phyloP scores from a whole-genome alignment of 2,329 filamentous ascomycete species.

The Pseudogymnoascus sp. region DNA sequence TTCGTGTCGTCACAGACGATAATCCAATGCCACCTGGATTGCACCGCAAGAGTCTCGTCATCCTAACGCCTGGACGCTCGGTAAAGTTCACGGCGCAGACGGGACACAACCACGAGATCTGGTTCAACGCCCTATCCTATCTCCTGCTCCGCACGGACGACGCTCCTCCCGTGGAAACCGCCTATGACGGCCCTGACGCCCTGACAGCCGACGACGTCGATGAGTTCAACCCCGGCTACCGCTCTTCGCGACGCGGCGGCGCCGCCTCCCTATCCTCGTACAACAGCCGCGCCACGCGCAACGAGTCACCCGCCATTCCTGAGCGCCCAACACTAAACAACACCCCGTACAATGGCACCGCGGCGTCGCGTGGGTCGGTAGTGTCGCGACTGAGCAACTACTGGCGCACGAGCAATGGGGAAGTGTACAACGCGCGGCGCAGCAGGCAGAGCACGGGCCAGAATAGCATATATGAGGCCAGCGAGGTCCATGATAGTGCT shows the following conservation, averaged over 20 bases:
- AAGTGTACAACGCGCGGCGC: constrained; percentile 41
- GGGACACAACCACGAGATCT: constrained; percentile 90
- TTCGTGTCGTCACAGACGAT: constrained; percentile 85
- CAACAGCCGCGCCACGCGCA: constrained; percentile 62
- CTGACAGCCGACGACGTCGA: constrained; percentile 54
- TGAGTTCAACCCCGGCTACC: constrained; percentile 67
- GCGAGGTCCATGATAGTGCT: constrained; percentile 63
- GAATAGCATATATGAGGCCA: constrained; percentile 43
- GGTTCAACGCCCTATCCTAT: constrained; percentile 96
- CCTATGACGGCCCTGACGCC: constrained; percentile 44
- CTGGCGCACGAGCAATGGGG: constrained; percentile 31
- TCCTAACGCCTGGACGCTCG: constrained; percentile 78
- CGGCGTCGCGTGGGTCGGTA: constrained; percentile 25
- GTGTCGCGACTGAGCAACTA: constrained; percentile 53
- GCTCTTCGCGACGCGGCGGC: constrained; percentile 41
- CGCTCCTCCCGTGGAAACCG: constrained; percentile 43
- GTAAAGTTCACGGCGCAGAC: constrained; percentile 94
- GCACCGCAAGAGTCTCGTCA: constrained; percentile 85
- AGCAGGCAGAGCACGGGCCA: constrained; percentile 40
- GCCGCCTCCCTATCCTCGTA: constrained; percentile 68
- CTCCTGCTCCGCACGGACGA: constrained; percentile 70
- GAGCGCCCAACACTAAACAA: constrained; percentile 35
- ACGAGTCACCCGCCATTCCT: constrained; percentile 46
- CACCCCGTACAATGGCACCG: constrained; percentile 22
- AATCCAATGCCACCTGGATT: constrained; percentile 92